Evolutionary conservation across 345 rosid genomes (phyloP).

Genomic region (Boechera retrofracta): DNA sequence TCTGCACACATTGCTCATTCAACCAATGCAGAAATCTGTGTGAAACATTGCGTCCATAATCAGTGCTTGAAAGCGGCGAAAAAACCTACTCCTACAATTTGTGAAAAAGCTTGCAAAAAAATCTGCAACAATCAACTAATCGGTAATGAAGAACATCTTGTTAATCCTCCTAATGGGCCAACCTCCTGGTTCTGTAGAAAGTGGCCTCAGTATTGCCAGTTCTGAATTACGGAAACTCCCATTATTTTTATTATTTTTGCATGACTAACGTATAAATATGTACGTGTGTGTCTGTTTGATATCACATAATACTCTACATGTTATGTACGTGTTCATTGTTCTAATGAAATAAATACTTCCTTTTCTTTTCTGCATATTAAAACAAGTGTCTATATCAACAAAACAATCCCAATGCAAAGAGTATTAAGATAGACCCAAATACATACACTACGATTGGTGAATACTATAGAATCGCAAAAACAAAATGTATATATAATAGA

Average conservation of each 20-base stretch:
- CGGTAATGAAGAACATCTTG: neutral
- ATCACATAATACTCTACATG: neutral
- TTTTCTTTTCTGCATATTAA: neutral
- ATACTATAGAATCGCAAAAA: too few relatives aligned
- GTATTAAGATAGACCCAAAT: too few relatives aligned
- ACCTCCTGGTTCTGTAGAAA: neutral
- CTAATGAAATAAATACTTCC: neutral
- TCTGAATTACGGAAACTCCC: neutral
- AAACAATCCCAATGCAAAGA: neutral
- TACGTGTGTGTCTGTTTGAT: neutral
- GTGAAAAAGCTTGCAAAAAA: neutral
- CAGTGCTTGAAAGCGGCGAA: neutral
- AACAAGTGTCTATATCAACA: neutral
- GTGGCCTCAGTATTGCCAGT: neutral
- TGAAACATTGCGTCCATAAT: neutral
- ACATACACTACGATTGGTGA: too few relatives aligned
- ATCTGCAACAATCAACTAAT: neutral
- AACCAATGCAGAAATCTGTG: neutral
- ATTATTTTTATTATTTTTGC: neutral
- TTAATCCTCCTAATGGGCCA: neutral
- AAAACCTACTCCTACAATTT: neutral
- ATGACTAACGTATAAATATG: neutral
- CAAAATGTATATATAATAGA: too few relatives aligned
- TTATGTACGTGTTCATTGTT: neutral
- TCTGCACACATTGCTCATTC: constrained; percentile 5